phyloP scores from a whole-genome alignment of 495 filamentous ascomycete genomes.

The Cairneyella variabilis region DNA sequence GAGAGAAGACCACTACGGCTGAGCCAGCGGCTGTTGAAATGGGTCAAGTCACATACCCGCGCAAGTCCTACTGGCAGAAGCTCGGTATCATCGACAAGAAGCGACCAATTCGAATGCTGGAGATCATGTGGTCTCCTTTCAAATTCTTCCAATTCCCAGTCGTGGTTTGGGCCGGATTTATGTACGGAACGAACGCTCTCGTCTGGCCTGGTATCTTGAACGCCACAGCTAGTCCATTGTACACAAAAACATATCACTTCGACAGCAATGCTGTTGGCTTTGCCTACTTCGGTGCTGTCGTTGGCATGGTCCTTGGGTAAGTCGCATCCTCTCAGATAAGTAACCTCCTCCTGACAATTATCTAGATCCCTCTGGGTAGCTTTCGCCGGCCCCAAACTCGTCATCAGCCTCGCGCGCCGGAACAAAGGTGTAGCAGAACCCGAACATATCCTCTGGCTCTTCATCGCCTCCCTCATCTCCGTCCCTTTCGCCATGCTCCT shows the following conservation, averaged over 20 bases:
- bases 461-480: conserved; percentile 46
- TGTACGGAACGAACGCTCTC: conserved; percentile 28
- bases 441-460: conserved; percentile 62
- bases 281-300: conserved; percentile 9
- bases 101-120: conserved; percentile 5
- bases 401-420: conserved; percentile 26
- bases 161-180: conserved; percentile 27
- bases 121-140: conserved; percentile 20
- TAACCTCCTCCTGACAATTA: too few species aligned
- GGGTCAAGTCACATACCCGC: conserved; percentile 3
- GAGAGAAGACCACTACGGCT: neutral
- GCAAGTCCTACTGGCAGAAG: conserved; percentile 15
- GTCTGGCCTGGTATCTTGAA: conserved; percentile 28
- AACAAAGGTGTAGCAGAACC: conserved; percentile 61
- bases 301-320: conserved; percentile 12
- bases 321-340: too few species aligned
- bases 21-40: neutral
- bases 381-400: conserved; percentile 39
- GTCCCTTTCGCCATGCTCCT: conserved; percentile 55
- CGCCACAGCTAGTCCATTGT: conserved; percentile 21
- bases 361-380: conserved; percentile 32
- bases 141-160: conserved; percentile 25
- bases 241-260: conserved; percentile 4
- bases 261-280: conserved; percentile 6
- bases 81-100: conserved; percentile 8